These are phyloP conservation scores for Starmerella cellae DNA, from an alignment of 805 yeast genomes.

Conservation along the genomic window DNA sequence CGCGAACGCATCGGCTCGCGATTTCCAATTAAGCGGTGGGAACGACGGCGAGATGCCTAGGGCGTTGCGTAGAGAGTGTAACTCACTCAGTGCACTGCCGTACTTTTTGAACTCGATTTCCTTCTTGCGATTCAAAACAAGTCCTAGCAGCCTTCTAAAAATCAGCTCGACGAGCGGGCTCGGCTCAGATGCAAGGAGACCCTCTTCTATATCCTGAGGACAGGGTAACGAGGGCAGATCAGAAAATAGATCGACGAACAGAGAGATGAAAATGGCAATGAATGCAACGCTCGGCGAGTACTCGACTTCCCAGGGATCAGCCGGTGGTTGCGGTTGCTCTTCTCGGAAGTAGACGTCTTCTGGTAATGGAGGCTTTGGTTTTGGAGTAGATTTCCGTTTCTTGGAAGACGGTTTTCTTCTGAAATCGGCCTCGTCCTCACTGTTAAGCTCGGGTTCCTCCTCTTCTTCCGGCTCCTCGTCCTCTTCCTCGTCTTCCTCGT, in stretches of 20 bases:
- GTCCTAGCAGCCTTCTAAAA: conserved; percentile 27
- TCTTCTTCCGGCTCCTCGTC: too few species aligned
- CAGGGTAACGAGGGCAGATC: conserved; percentile 26
- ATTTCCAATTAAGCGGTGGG: conserved; percentile 22
- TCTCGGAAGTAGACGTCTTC: conserved; percentile 25
- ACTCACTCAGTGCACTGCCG: conserved; percentile 30
- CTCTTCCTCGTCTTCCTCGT: not conserved
- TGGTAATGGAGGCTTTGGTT: conserved; percentile 18
- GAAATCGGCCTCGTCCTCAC: not conserved
- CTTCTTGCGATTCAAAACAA: conserved; percentile 31
- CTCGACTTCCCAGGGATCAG: conserved; percentile 19
- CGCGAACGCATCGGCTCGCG: conserved; percentile 21
- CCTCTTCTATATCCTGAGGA: conserved; percentile 33
- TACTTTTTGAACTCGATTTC: conserved; percentile 29
- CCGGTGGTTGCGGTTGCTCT: conserved; percentile 18
- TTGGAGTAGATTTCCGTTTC: not conserved
- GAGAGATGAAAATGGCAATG: conserved; percentile 17
- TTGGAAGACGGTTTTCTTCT: not conserved
- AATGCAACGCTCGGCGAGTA: conserved; percentile 25
- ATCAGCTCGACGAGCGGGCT: conserved; percentile 21
- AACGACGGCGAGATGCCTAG: conserved; percentile 24
- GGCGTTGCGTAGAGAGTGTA: conserved; percentile 22
- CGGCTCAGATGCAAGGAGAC: conserved; percentile 21
- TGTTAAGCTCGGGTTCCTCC: not conserved
- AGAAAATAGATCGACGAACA: conserved; percentile 21